Evolutionary conservation across 306 rosid species (phyloP), one percentile per base, ranked within the genome.

Genomic region (Pachyrhizus erosus): DNA sequence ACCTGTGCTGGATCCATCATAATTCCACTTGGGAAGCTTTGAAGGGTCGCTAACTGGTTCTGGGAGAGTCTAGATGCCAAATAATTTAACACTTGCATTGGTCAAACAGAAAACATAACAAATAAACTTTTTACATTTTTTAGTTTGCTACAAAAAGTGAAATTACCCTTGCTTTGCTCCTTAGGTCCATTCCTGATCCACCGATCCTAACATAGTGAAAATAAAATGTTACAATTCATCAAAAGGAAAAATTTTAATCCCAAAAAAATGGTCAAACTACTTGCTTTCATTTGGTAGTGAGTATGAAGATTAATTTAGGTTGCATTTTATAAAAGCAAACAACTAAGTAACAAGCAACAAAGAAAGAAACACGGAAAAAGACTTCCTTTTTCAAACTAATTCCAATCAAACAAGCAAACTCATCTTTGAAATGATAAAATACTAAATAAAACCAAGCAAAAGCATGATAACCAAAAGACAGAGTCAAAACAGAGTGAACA

Each of bases 121-220:
- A 74, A 4, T 14, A n/a, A 9, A 57, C 21, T 7, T 15, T 15
- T 45, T 71, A 64, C n/a, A 0, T 60, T 70, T 62, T 64, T 29
- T 7, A 40, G 57, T 45, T 51, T 62, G 15, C 5, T 29, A 57
- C 14, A 34, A 21, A 7, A 11, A 73, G 58, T 75, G 42, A 37
- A 77, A 60, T 80, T 90, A 93, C 98, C 91, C 90, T 95, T 73
- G 97, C 98, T 92, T 96, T 96, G 94, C 99, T 92, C 91, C 99
- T 87, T 54, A 93, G 0, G 76, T 96, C 99, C 94, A 89, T 9
- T 40, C 98, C 99, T 73, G 98, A 92, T 73, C 99, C 99, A 86
- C 99, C 99, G 49, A 96, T 76, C 99, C 98, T 95, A 18, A 7
- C 52, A 84, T 52, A 67, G 17, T 42, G 13, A 71, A 60, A 81